Evolutionary conservation across 495 filamentous ascomycete genomes (phyloP).

Genomic region (Aspergillus diversus): DNA sequence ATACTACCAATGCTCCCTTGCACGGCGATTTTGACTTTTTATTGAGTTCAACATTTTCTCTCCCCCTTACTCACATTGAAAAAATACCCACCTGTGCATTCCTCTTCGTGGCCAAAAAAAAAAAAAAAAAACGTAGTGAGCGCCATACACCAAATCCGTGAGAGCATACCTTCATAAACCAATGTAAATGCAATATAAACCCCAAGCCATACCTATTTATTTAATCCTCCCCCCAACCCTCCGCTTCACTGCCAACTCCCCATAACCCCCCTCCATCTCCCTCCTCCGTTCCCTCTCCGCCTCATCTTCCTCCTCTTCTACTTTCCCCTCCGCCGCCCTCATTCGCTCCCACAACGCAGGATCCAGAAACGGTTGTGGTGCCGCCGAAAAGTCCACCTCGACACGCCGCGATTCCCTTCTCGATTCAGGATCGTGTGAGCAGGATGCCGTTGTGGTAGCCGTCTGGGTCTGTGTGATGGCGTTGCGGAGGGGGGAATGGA

Average conservation of each 20-base stretch:
- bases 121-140: neutral
- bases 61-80: too few species aligned
- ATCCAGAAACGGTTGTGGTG: constrained; percentile 38
- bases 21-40: neutral
- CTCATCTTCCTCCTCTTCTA: constrained; percentile 17
- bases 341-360: constrained; percentile 27
- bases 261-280: constrained; percentile 36
- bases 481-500: constrained; percentile 8
- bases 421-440: neutral
- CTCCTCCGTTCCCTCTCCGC: constrained; percentile 26
- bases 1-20: constrained; percentile 10
- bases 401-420: neutral
- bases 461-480: neutral
- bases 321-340: neutral
- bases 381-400: constrained; percentile 29
- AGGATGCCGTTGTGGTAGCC: neutral
- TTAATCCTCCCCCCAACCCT: constrained; percentile 28
- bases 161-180: too few species aligned
- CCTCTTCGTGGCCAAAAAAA: neutral
- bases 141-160: too few species aligned
- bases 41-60: neutral
- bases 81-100: neutral
- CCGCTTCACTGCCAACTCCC: constrained; percentile 36
- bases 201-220: constrained; percentile 2
- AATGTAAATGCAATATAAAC: neutral